Conservation (phyloP, 805 yeast genomes). For the Saccharomyces mikatae region DNA sequence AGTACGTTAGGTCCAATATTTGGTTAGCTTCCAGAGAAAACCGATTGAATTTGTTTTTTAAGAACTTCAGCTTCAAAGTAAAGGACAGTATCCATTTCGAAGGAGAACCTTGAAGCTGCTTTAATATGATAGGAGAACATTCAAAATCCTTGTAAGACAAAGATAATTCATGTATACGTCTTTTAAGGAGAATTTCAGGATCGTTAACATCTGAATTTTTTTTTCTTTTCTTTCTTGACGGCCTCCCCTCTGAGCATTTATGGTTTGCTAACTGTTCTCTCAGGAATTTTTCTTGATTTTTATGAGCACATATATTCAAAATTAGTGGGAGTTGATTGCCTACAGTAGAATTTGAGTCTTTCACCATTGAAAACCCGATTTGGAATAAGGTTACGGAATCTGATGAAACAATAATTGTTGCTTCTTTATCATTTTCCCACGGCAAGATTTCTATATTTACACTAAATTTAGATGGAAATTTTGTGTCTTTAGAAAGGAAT, state of each 20-base stretch:
- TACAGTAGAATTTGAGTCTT: background rate
- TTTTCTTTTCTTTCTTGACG: background rate
- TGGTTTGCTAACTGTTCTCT: background rate
- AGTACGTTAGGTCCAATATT: conserved; percentile 18
- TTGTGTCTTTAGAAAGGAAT: background rate
- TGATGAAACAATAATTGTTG: background rate
- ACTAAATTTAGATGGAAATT: background rate
- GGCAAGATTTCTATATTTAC: background rate
- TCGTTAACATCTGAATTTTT: background rate
- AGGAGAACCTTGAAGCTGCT: background rate
- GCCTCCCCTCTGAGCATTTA: background rate
- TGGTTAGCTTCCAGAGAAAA: conserved; percentile 19
- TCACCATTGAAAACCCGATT: background rate
- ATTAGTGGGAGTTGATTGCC: background rate
- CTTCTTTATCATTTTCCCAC: background rate
- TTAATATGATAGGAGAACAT: conserved; percentile 2
- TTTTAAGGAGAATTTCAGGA: background rate
- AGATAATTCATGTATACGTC: background rate
- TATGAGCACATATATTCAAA: background rate
- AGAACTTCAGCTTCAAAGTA: conserved; percentile 4
- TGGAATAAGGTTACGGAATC: background rate
- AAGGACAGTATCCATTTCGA: conserved; percentile 7
- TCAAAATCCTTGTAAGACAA: conserved; percentile 6
- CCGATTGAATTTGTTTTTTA: conserved; percentile 16
- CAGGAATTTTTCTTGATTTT: background rate